Evolutionary conservation across 1,284 basidiomycete species (phyloP).

Genomic region (Pterula multifida): DNA sequence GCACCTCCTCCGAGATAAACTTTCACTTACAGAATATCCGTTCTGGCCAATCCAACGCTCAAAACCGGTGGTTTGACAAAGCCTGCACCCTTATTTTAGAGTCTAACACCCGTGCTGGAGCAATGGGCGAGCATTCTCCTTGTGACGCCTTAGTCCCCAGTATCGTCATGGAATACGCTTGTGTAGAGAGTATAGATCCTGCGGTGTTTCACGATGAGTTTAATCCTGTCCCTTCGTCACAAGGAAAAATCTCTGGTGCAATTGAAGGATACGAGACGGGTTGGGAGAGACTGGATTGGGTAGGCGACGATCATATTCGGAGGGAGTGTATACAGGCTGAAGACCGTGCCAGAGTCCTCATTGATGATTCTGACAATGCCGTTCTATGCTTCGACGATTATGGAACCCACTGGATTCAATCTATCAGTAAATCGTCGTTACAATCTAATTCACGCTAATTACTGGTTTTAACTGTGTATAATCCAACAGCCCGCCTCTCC

Average conservation of each 20-base stretch:
- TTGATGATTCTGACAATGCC: conserved; percentile 75
- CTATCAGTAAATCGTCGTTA: conserved; percentile 39
- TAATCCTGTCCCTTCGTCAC: conserved; percentile 9
- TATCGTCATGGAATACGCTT: conserved; percentile 79
- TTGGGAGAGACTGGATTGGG: conserved; percentile 72
- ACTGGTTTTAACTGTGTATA: no score
- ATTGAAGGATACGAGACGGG: neutral
- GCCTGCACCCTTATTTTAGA: conserved; percentile 77
- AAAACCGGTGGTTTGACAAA: conserved; percentile 94
- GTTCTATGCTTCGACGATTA: conserved; percentile 82
- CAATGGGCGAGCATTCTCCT: conserved; percentile 88
- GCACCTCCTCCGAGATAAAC: conserved; percentile 33
- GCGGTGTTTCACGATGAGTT: conserved; percentile 17
- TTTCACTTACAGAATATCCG: conserved; percentile 74
- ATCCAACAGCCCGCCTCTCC: conserved; percentile 51
- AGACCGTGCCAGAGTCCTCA: conserved; percentile 45
- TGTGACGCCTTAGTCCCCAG: conserved; percentile 89
- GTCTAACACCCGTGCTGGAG: conserved; percentile 75
- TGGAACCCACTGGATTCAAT: conserved; percentile 88
- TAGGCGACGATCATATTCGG: conserved; percentile 50
- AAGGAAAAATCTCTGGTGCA: neutral
- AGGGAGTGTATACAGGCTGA: conserved; percentile 53
- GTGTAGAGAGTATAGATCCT: conserved; percentile 51
- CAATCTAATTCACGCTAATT: neutral
- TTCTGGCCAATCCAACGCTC: conserved; percentile 48